Percentiles rank a stretch among this genome's conserved stretches.
Evolutionary conservation across 73 alveolate species (phyloP).

Genomic region (Tetrahymena elliotti): DNA sequence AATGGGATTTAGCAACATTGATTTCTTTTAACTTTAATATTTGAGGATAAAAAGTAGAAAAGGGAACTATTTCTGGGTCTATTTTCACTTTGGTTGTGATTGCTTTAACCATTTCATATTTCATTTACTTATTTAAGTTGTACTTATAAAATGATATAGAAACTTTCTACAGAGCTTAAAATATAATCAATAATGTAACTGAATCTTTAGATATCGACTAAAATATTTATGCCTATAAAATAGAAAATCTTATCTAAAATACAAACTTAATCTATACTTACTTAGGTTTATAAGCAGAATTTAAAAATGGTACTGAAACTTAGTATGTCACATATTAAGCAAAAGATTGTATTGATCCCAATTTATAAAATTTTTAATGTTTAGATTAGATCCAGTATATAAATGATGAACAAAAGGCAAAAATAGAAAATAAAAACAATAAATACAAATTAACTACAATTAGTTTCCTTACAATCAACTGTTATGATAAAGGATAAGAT

Average conservation of each 20-base stretch:
- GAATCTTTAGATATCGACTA: background rate
- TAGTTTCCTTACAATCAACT: too few species aligned
- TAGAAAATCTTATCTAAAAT: too few species aligned
- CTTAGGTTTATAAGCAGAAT: background rate
- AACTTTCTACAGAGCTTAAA: background rate
- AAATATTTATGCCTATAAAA: background rate
- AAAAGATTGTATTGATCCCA: background rate
- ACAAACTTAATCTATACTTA: too few species aligned
- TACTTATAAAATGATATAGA: background rate
- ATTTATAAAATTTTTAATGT: background rate
- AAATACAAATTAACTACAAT: background rate
- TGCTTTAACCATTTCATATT: background rate
- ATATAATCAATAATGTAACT: background rate
- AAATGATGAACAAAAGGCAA: too few species aligned
- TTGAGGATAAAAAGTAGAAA: background rate
- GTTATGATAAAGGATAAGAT: background rate
- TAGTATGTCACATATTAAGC: too few species aligned
- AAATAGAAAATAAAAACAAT: too few species aligned
- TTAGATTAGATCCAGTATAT: background rate
- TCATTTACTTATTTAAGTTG: background rate
- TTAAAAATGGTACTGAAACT: background rate
- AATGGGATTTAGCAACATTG: background rate
- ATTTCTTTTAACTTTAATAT: background rate
- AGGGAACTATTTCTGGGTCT: background rate
- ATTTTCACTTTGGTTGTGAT: background rate